These are phyloP conservation scores for Scalesia atractyloides DNA, from an alignment of 129 eudicot species.

Conservation along the genomic window DNA sequence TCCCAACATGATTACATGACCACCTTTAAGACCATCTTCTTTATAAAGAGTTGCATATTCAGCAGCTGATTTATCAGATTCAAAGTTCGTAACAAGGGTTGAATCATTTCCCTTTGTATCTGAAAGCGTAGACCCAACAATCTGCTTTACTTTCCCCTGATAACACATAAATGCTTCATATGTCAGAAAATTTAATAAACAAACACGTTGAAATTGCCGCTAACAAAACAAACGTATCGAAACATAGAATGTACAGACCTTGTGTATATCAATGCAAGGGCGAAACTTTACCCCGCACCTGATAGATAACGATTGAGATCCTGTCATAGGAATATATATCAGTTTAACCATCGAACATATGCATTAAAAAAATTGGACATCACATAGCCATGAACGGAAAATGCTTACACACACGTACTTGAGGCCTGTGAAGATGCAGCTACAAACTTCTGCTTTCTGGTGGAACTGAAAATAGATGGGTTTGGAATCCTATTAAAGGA, in stretches of 20 bases:
- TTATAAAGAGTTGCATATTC: constrained; percentile 76
- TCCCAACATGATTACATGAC: constrained; percentile 98
- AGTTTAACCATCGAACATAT: not conserved
- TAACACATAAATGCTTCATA: constrained; percentile 9
- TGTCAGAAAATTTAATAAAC: not conserved
- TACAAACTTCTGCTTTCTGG: constrained; percentile 20
- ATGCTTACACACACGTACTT: constrained; percentile 24
- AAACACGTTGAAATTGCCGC: not conserved
- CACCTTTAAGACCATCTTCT: constrained; percentile 87
- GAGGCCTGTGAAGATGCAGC: constrained; percentile 25
- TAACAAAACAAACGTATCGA: not conserved
- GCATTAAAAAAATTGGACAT: not conserved
- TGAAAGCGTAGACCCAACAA: constrained; percentile 92
- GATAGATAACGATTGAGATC: constrained; percentile 47
- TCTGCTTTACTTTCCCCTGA: constrained; percentile 98
- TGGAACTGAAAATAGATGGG: constrained; percentile 8
- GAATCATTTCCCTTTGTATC: constrained; percentile 63
- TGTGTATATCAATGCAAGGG: constrained; percentile 98
- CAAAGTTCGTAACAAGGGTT: constrained; percentile 77
- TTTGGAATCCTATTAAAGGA: constrained; percentile 17
- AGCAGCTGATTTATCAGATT: constrained; percentile 89
- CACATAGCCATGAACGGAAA: not conserved
- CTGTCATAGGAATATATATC: constrained; percentile 27
- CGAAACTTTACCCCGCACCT: constrained; percentile 77
- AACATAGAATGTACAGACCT: constrained; percentile 44